Base-by-base conservation (phyloP, 208 protist species). In the Balamuthia mandrillaris region DNA sequence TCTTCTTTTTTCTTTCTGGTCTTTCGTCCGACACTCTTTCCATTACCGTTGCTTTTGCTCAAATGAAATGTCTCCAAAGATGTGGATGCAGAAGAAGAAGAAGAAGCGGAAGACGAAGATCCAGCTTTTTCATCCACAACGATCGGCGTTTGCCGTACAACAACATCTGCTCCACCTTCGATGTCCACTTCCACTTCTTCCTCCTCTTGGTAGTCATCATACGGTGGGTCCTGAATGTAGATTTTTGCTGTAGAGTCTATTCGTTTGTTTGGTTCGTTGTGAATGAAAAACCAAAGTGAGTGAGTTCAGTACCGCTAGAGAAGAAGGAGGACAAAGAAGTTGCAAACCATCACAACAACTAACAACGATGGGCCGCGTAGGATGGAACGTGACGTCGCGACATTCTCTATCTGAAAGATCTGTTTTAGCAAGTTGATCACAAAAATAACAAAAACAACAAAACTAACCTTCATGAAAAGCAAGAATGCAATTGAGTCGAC, bases 221-320 rank as follows among this genome's bases (percentile, higher is more conserved):
- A 16, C n/a, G 49, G 16, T 21, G n/a, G n/a, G n/a, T 83, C 75
- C n/a, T 83, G 75, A n/a, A 37, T 21, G 39, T 83, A 83, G 1
- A 83, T 54, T 31, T 83, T 83, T 16, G 66, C 51, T 24, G 75
- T 83, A 3, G 75, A 61, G 52, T 83, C 75, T 83, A 24, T 51
- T 9, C 0, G 18, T 5, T 12, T 74, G 42, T 27, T 5, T 41
- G 65, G 10, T 18, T 21, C 12, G 10, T 2, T 81, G 72, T 42
- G 1, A 79, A 82, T 1, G 35, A 3, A 27, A n/a, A n/a, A 39
- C 16, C 27, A 58, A 31, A 10, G 29, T 65, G 66, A 37, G 33
- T 0, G 37, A 35, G 24, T 35, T 10, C 33, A 35, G 9, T 24
- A 10, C 14, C 24, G 9, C 24, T 65, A 9, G 33, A 12, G 58